Conservation (phyloP, 768 basidiomycete species). For the Mrakia gelida region DNA sequence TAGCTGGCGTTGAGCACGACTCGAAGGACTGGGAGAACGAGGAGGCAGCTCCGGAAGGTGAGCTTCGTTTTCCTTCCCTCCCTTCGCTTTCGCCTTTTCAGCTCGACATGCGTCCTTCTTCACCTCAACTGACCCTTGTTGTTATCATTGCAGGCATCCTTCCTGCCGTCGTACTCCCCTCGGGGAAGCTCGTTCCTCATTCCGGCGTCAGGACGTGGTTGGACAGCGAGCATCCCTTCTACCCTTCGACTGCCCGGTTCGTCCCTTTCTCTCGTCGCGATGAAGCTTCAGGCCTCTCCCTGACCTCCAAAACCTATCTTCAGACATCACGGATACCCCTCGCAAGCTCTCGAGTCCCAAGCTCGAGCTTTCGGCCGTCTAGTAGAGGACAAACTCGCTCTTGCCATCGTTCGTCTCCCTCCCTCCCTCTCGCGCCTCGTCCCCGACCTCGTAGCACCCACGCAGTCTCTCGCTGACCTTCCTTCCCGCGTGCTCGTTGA, state of each 20-base stretch:
- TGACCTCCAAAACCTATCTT: not conserved
- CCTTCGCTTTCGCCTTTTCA: not conserved
- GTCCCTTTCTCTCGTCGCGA: not conserved
- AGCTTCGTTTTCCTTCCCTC: not conserved
- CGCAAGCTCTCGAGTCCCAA: not conserved
- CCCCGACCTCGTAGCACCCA: too few relatives aligned
- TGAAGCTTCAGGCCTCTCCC: too few relatives aligned
- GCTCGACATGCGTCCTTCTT: too few relatives aligned
- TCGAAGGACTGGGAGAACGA: conserved; percentile 23
- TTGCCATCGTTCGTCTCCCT: conserved; percentile 16
- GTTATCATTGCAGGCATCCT: not conserved
- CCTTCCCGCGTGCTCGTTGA: not conserved
- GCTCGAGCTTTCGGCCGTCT: conserved; percentile 30
- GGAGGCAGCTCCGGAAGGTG: conserved; percentile 21
- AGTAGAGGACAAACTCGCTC: conserved; percentile 14
- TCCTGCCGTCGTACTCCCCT: conserved; percentile 4
- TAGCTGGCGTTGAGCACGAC: conserved; percentile 8
- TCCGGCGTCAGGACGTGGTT: conserved; percentile 21
- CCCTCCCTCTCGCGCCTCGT: too few relatives aligned
- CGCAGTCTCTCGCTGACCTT: not conserved
- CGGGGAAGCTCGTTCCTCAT: conserved; percentile 19
- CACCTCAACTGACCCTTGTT: not conserved
- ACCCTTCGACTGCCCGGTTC: conserved; percentile 13
- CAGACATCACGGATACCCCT: conserved; percentile 28
- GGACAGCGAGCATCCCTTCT: conserved; percentile 22